Base-by-base conservation (phyloP, 352 stramenopile species). In the Aphanomyces astaci region DNA sequence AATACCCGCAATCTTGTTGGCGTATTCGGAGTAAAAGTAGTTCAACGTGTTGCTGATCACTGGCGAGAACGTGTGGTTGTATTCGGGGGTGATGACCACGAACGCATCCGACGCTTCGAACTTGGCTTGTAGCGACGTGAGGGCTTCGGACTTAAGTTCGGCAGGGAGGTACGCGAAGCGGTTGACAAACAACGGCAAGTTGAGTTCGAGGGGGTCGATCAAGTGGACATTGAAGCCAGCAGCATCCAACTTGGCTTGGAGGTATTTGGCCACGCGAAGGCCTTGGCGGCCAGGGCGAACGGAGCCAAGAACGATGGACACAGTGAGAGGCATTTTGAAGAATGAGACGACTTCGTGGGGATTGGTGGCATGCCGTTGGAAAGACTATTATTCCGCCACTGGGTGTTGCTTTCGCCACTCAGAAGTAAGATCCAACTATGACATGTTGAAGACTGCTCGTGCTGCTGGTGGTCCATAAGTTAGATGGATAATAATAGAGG, bases 11-110 rank as follows among this genome's bases (percentile, higher is more conserved):
- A 78, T 75, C 63, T 88, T 87, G 71, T 77, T 84, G 4, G 68
- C 76, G 74, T 85, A 89, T 1, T 67, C 75, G 17, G 69, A 78
- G 1, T 79, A 80, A 75, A 90, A 89, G 68, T 90, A 79, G 72
- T 86, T 81, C 56, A 90, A 64, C 11, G 87, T 36, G 70, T 82
- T 83, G 24, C 80, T 22, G 30, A 90, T 75, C 45, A 70, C 82
- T 13, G 80, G 82, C 40, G 76, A 80, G 43, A 78, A 76, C 1
- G 72, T 73, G 72, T 90, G 80, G 65, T 90, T 90, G 71, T 89
- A 90, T 71, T 90, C 82, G 2, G 82, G 82, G 17, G 76, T 87
- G 5, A 89, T 66, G 39, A 69, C 73, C 2, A 90, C 75, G 64
- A 84, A 87, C 13, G 69, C 73, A 74, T 90, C 78, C 15, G 79